Conservation (phyloP, 768 basidiomycete genomes). For the Lepiota venenata region DNA sequence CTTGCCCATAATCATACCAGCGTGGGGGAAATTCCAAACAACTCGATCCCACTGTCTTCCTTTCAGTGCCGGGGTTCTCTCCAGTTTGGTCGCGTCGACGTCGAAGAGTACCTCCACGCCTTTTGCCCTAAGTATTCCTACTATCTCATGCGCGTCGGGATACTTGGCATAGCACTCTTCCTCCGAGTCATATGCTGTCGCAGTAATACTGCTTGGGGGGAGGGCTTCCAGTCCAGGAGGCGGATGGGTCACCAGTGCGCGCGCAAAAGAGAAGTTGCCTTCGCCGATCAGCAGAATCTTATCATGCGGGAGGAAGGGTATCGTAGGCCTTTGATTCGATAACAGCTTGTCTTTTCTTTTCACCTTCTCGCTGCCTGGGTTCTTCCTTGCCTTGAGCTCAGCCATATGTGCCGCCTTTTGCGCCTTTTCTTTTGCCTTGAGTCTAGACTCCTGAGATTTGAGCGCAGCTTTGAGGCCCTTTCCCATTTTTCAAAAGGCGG, state of each 20-base stretch:
- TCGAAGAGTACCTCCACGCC: conserved; percentile 76
- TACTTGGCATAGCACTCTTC: conserved; percentile 80
- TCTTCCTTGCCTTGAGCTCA: conserved; percentile 42
- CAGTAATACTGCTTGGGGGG: conserved; percentile 66
- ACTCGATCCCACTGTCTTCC: conserved; percentile 71
- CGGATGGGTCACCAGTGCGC: conserved; percentile 51
- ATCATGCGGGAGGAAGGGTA: conserved; percentile 66
- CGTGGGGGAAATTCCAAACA: conserved; percentile 97
- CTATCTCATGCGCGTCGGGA: conserved; percentile 61
- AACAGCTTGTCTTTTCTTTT: conserved; percentile 7
- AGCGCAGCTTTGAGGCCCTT: conserved; percentile 69
- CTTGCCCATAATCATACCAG: conserved; percentile 49
- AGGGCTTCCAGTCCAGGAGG: conserved; percentile 46
- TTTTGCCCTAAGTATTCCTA: conserved; percentile 46
- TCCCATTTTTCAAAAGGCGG: conserved; percentile 29
- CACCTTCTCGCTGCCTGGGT: conserved; percentile 13
- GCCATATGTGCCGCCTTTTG: conserved; percentile 48
- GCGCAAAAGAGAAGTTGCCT: conserved; percentile 92
- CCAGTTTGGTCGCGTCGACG: conserved; percentile 81
- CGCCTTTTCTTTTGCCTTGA: conserved; percentile 59
- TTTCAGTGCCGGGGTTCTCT: conserved; percentile 53
- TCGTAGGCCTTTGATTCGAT: conserved; percentile 34
- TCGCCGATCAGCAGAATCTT: conserved; percentile 83
- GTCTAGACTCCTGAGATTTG: conserved; percentile 63
- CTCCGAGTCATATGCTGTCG: conserved; percentile 85